A percentile compares a stretch with the other conserved stretches of the same genome.
phyloP scores from a whole-genome alignment of 2,329 filamentous ascomycete genomes.

The Sphaerostilbella broomeana region DNA sequence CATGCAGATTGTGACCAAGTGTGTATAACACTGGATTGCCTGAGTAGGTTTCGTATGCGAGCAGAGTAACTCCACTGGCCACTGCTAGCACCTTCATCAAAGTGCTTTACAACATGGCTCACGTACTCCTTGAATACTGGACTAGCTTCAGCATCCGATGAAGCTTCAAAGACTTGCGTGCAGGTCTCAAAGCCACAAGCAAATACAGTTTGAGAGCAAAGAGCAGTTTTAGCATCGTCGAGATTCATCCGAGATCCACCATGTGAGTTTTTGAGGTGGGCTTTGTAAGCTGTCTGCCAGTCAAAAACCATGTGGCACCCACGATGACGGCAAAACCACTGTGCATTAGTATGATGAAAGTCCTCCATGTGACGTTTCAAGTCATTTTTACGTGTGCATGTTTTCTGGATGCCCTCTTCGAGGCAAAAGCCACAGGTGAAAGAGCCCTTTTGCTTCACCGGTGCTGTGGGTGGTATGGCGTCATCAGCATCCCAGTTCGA shows the following conservation, averaged over 20 bases:
- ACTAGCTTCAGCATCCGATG: conserved; percentile 32
- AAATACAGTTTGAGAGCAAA: conserved; percentile 42
- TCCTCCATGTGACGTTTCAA: conserved; percentile 43
- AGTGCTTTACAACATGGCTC: conserved; percentile 41
- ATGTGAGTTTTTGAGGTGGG: conserved; percentile 39
- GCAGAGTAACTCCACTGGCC: conserved; percentile 39
- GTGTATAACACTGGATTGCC: conserved; percentile 31
- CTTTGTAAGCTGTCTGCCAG: conserved; percentile 42
- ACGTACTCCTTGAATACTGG: conserved; percentile 40
- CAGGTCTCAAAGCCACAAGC: conserved; percentile 43
- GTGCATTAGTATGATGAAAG: conserved; percentile 41
- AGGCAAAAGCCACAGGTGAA: conserved; percentile 37
- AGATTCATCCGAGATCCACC: conserved; percentile 35
- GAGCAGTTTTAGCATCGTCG: conserved; percentile 35
- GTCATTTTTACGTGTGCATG: conserved; percentile 42
- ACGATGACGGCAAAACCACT: conserved; percentile 39
- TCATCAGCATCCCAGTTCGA: conserved; percentile 17
- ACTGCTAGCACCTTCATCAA: conserved; percentile 34
- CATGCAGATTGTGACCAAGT: conserved; percentile 33
- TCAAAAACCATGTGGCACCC: conserved; percentile 41
- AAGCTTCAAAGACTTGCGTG: conserved; percentile 37
- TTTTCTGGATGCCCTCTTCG: conserved; percentile 35
- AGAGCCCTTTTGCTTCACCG: conserved; percentile 32
- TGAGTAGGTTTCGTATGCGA: conserved; percentile 39
- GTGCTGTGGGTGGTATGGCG: conserved; percentile 16